Conservation (phyloP, 345 rosid species). For the Kandelia obovata region DNA sequence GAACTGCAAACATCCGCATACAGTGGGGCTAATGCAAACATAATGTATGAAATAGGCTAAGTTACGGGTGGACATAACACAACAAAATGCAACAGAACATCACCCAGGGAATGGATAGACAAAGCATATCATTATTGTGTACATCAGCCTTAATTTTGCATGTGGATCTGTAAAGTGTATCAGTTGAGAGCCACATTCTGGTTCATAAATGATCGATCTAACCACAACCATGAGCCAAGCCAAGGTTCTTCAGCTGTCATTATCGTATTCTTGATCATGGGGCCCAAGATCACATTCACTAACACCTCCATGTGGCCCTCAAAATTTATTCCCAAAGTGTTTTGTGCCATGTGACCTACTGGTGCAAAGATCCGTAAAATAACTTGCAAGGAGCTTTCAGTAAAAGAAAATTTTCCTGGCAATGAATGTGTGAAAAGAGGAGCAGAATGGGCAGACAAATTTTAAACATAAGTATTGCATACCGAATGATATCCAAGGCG, state of each 20-base stretch:
- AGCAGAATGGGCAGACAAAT: background rate
- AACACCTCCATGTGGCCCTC: background rate
- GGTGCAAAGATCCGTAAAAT: too few species aligned
- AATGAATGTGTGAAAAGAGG: background rate
- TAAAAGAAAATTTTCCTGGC: constrained; percentile 1
- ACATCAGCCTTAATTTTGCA: background rate
- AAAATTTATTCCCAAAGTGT: background rate
- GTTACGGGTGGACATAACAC: background rate
- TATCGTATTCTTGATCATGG: background rate
- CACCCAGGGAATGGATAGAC: background rate
- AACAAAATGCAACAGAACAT: background rate
- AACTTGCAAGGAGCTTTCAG: background rate
- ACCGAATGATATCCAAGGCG: constrained; percentile 97
- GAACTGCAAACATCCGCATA: too few species aligned
- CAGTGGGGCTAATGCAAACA: too few species aligned
- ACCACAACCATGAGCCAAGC: background rate
- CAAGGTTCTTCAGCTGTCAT: background rate
- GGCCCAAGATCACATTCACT: background rate
- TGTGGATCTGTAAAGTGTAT: background rate
- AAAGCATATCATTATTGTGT: background rate
- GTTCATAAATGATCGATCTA: background rate
- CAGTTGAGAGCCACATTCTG: background rate
- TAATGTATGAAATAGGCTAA: background rate
- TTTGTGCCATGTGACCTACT: too few species aligned
- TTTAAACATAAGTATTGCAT: constrained; percentile 8